These are phyloP conservation scores for Pseudohalonectria lignicola DNA, from an alignment of 2,329 filamentous ascomycete species.

Conservation along the genomic window DNA sequence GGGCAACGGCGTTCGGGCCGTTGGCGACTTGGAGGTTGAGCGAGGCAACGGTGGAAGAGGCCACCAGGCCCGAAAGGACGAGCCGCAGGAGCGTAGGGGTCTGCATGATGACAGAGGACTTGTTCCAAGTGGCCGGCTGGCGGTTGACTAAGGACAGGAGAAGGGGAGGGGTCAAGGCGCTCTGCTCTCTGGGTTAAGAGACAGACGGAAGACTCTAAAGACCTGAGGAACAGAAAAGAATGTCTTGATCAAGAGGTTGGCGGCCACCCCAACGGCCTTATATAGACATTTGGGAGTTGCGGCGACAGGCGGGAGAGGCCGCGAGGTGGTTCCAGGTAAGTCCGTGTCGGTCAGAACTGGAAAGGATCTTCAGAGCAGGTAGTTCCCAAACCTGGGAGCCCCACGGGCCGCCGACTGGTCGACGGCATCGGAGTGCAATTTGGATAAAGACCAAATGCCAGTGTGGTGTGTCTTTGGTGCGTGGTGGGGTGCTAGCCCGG, in stretches of 20 bases:
- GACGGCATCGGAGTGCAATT: not conserved
- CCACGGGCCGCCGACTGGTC: not conserved
- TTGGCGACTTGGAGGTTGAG: conserved; percentile 49
- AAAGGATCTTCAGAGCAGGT: no score
- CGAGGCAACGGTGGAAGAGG: conserved; percentile 50
- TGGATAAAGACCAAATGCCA: not conserved
- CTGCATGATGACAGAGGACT: conserved; percentile 1
- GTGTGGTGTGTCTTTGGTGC: no score
- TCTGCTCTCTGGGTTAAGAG: not conserved
- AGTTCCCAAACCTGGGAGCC: no score
- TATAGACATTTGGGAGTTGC: not conserved
- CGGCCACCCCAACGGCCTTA: not conserved
- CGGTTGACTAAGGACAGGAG: not conserved
- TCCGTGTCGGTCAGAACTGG: not conserved
- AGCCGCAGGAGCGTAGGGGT: not conserved
- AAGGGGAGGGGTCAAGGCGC: not conserved
- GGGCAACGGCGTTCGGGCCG: not conserved
- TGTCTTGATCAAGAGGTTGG: not conserved
- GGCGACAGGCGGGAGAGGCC: not conserved
- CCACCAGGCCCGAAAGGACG: conserved; percentile 21
- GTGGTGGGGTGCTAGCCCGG: no score
- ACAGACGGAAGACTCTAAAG: not conserved
- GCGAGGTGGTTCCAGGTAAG: not conserved
- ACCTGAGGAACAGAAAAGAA: not conserved
- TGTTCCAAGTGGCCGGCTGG: not conserved